Evolutionary conservation across 306 rosid species (phyloP).

Genomic region (Hippophae gyantsensis): DNA sequence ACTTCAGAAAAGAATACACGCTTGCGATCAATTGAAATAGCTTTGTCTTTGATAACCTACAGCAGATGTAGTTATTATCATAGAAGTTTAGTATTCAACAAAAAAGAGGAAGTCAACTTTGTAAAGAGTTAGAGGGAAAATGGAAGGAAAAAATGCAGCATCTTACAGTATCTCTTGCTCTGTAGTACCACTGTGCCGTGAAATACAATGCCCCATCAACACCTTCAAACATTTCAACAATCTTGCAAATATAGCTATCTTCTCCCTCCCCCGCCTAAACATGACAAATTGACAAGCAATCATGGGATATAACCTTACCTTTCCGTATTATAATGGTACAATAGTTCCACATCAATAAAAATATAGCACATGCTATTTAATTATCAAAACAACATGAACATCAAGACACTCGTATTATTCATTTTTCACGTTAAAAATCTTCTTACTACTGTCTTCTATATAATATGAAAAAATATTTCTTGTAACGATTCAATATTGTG

Average conservation of each 20-base stretch:
- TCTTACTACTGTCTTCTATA: too few relatives aligned
- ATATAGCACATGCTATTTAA: too few relatives aligned
- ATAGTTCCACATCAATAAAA: not conserved
- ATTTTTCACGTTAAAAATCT: too few relatives aligned
- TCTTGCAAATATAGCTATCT: constrained; percentile 39
- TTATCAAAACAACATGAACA: too few relatives aligned
- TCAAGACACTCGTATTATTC: too few relatives aligned
- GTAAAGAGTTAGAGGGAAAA: not conserved
- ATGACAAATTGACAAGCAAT: not conserved
- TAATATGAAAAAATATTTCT: too few relatives aligned
- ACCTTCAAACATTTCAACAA: constrained; percentile 63
- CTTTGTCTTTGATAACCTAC: constrained; percentile 44
- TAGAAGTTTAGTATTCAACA: not conserved
- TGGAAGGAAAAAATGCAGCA: not conserved
- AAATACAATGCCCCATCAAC: constrained; percentile 41
- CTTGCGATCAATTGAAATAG: constrained; percentile 30
- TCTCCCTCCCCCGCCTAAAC: constrained; percentile 48
- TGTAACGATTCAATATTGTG: too few relatives aligned
- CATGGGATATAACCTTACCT: not conserved
- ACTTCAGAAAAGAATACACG: constrained; percentile 74
- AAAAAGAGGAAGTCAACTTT: not conserved
- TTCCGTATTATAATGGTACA: too few relatives aligned
- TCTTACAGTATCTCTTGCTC: constrained; percentile 72
- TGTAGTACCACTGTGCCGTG: constrained; percentile 75
- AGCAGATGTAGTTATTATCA: not conserved